Conservation (phyloP, 768 basidiomycete species). For the Auriscalpium vulgare region DNA sequence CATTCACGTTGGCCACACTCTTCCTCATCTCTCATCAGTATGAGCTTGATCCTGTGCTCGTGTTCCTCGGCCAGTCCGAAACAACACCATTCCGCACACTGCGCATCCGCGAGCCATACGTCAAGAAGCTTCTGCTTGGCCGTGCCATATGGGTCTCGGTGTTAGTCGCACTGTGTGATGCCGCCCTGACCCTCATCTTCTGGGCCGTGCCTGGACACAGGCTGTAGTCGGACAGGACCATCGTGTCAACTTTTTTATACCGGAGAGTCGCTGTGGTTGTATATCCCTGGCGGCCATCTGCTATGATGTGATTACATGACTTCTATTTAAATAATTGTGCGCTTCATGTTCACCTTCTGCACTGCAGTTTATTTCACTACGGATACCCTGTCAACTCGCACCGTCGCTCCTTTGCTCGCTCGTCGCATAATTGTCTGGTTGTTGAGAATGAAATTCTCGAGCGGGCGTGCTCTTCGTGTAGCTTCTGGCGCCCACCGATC, state of each 20-base stretch:
- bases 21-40: constrained; percentile 95
- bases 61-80: constrained; percentile 90
- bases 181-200: constrained; percentile 83
- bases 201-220: constrained; percentile 94
- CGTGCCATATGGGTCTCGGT: constrained; percentile 88
- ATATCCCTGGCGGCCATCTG: background rate
- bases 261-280: background rate
- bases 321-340: background rate
- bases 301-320: background rate
- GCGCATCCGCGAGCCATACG: constrained; percentile 87
- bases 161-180: constrained; percentile 68
- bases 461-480: too few species aligned
- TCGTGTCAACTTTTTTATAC: background rate
- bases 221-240: constrained; percentile 36
- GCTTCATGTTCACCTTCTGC: background rate
- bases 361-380: background rate
- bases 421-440: background rate
- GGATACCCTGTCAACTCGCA: background rate
- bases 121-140: constrained; percentile 81
- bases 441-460: too few species aligned
- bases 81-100: constrained; percentile 96
- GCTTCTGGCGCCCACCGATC: too few species aligned
- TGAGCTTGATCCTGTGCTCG: constrained; percentile 92
- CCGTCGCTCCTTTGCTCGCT: background rate
- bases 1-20: constrained; percentile 83